Evolutionary conservation across 2,329 filamentous ascomycete species (phyloP).

Genomic region (Ophiostoma angusticollis): DNA sequence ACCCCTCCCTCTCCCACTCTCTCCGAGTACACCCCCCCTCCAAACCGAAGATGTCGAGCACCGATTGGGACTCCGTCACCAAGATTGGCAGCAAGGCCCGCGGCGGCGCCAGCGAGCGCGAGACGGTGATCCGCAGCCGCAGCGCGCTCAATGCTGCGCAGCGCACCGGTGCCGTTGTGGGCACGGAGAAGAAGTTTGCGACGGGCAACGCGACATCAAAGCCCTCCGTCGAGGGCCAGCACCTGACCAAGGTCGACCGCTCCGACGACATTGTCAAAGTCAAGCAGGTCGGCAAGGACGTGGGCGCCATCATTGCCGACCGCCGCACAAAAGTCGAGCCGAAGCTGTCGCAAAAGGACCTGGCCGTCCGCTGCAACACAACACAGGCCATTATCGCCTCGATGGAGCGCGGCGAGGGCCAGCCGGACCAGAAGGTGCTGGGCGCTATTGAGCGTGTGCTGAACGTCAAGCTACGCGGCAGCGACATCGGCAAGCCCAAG

Average conservation of each 20-base stretch:
- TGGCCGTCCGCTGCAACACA: slow-evolving; percentile 81
- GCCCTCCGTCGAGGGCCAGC: slow-evolving; percentile 67
- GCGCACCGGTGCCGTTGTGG: slow-evolving; percentile 61
- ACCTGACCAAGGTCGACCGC: slow-evolving; percentile 94
- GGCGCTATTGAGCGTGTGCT: slow-evolving; percentile 67
- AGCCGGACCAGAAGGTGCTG: slow-evolving; percentile 76
- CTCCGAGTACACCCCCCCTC: background rate
- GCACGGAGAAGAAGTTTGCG: slow-evolving; percentile 83
- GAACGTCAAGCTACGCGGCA: slow-evolving; percentile 76
- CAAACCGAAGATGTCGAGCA: slow-evolving; percentile 40
- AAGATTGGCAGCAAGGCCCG: slow-evolving; percentile 86
- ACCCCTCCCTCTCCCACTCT: background rate
- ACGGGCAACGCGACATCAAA: slow-evolving; percentile 56
- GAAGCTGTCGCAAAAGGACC: slow-evolving; percentile 89
- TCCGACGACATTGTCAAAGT: slow-evolving; percentile 96
- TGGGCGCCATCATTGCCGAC: slow-evolving; percentile 72
- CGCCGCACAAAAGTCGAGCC: slow-evolving; percentile 71
- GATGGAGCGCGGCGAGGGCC: slow-evolving; percentile 68
- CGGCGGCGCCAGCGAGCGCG: slow-evolving; percentile 53
- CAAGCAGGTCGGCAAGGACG: slow-evolving; percentile 71
- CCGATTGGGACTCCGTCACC: slow-evolving; percentile 78
- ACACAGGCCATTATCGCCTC: slow-evolving; percentile 67
- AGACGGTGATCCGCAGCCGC: slow-evolving; percentile 83
- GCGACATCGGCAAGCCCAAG: slow-evolving; percentile 73
- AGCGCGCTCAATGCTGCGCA: slow-evolving; percentile 76